Base-by-base conservation (phyloP, 352 stramenopile species). In the Pythium dissimile region DNA sequence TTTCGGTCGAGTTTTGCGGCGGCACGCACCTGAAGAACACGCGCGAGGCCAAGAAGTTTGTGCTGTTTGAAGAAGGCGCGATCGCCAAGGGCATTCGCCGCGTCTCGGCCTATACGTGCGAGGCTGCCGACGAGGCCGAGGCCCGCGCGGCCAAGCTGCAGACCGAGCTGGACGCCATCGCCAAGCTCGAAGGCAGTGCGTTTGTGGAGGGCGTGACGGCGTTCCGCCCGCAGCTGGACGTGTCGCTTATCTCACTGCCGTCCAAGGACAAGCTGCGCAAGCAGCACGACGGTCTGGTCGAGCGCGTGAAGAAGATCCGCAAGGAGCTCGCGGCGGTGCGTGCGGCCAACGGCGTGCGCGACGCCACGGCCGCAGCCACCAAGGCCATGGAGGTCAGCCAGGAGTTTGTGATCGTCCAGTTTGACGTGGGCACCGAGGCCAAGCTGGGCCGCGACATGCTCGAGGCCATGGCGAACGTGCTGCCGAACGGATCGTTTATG, bases 1-100 rank as follows among this genome's bases (percentile, higher is more conserved):
- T 88, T 52, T 99, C 94, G 12, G 87, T 99, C 20, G 97, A 99
- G 80, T 99, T 99, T 78, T 99, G 97, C 75, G 97, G 97, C 58
- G 97, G 97, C 23, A 99, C 97, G 5, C 97, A 99, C 71, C 60
- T 99, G 31, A 81, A 77, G 50, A 99, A 99, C 73, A 99, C 96
- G 16, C 78, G 76, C 18, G 94, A 99, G 62, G 97, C 97, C 9
- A 92, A 87, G 59, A 95, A 93, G 55, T 99, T 99, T 73, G 95
- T 97, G 32, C 72, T 99, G 54, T 94, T 98, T 28, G 95, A 99
- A 69, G 97, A 99, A 71, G 93, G 90, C 41, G 93, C 92, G 7
- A 94, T 99, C 30, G 91, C 95, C 46, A 99, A 99, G 86, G 97
- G 97, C 43, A 98, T 99, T 62, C 92, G 97, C 51, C 91, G 97